Conservation (phyloP, 2,329 filamentous ascomycete genomes). For the Reticulascus tulasneorum region DNA sequence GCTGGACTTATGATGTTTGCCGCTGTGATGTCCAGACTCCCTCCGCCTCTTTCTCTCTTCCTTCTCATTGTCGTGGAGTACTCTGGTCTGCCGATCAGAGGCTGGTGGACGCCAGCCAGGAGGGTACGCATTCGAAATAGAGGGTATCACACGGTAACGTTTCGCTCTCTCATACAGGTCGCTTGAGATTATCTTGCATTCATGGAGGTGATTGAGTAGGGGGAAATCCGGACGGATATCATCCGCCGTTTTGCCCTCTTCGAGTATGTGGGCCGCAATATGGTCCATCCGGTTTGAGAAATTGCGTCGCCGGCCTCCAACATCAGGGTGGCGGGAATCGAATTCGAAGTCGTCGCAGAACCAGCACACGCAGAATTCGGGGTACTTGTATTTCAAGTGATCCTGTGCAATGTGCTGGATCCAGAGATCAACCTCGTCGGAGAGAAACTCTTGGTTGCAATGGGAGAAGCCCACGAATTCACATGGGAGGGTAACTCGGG, state of each 20-base stretch:
- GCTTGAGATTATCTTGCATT: constrained; percentile 21
- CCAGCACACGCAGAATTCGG: constrained; percentile 39
- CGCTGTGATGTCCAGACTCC: no score
- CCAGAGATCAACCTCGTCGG: constrained; percentile 37
- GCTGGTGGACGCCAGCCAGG: constrained; percentile 10
- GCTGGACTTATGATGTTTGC: no score
- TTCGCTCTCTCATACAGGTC: constrained; percentile 17
- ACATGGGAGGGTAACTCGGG: constrained; percentile 32
- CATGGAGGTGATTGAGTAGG: constrained; percentile 33
- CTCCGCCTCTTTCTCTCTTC: background rate
- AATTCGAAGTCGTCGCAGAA: constrained; percentile 42
- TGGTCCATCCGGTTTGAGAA: constrained; percentile 45
- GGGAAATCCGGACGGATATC: constrained; percentile 37
- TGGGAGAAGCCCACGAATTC: constrained; percentile 34
- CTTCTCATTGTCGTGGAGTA: background rate
- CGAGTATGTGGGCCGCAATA: constrained; percentile 39
- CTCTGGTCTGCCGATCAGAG: background rate
- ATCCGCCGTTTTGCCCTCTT: no score
- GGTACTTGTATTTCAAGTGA: constrained; percentile 32
- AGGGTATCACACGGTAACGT: constrained; percentile 15
- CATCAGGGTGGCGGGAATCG: constrained; percentile 15
- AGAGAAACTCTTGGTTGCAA: constrained; percentile 34
- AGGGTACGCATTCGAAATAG: constrained; percentile 6
- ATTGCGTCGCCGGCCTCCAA: constrained; percentile 17
- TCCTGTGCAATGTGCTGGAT: constrained; percentile 37